phyloP scores from a whole-genome alignment of 345 rosid genomes.

The Brassica cretica region DNA sequence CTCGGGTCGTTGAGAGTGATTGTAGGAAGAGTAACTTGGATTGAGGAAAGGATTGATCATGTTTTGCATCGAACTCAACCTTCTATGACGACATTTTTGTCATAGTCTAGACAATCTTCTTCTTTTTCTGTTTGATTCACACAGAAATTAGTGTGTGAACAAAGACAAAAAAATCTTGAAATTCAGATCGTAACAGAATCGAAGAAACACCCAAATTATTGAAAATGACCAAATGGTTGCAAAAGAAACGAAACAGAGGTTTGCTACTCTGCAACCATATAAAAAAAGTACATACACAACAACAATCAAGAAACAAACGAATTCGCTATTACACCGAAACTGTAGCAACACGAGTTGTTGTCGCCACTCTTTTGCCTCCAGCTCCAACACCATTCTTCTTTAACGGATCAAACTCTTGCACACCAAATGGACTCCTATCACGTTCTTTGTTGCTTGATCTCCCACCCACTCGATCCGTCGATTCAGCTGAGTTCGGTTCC shows the following conservation, averaged over 20 bases:
- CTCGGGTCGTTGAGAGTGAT: too few species aligned
- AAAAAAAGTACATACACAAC: background rate
- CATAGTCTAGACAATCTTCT: background rate
- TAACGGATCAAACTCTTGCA: slow-evolving; percentile 40
- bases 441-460: slow-evolving; percentile 51
- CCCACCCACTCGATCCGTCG: slow-evolving; percentile 68
- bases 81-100: slow-evolving; percentile 29
- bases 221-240: slow-evolving; percentile 17
- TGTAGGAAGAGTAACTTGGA: slow-evolving; percentile 31
- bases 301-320: slow-evolving; percentile 8
- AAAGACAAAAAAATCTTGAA: background rate
- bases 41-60: slow-evolving; percentile 61
- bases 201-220: background rate
- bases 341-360: slow-evolving; percentile 37
- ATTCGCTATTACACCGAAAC: slow-evolving; percentile 22
- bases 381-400: slow-evolving; percentile 29
- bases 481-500: slow-evolving; percentile 80
- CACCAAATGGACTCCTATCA: slow-evolving; percentile 49
- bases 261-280: slow-evolving; percentile 20
- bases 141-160: background rate
- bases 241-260: slow-evolving; percentile 13
- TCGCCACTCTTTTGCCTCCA: slow-evolving; percentile 38
- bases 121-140: background rate
- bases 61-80: slow-evolving; percentile 56
- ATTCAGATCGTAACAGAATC: background rate